Evolutionary conservation across 2,329 filamentous ascomycete species (phyloP), one percentile per base, ranked within the genome.

Genomic region (Colletotrichum musae): DNA sequence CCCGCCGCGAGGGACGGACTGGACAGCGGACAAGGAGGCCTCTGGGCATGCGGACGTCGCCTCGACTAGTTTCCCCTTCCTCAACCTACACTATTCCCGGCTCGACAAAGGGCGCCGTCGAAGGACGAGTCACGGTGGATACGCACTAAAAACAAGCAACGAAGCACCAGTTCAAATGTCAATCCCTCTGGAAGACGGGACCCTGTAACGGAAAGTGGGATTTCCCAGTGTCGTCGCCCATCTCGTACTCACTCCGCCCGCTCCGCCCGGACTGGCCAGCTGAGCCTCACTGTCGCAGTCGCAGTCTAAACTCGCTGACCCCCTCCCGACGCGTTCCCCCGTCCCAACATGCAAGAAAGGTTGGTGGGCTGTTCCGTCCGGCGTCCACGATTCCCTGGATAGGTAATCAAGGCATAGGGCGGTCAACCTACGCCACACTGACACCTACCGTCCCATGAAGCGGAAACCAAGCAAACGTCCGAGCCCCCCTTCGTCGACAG

Each of bases 401-500:
- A 50, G 18, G n/a, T 50, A 50, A 18, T 50, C 47, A 50, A 50
- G 47, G 47, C 57, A 32, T 54, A 54, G 10, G 7, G 47, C 18
- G 21, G n/a, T 51, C 32, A 66, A 66, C 61, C 52, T 56, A 70
- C 62, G 57, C 56, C 67, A 70, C 67, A 70, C 28, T 61, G 67
- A 67, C 57, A 50, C 62, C 56, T 45, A 66, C 51, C 67, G 43
- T 70, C 67, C 18, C 57, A 70, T 51, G 21, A 52, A 67, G 28
- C 21, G 45, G 57, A 66, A 70, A 70, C 67, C 45, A 32, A 48
- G 43, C 57, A 21, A 53, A 43, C 32, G 66, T 69, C 62, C 66
- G 66, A 69, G 61, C n/a, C 53, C 41, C 28, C 32, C 32, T 36
- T 32, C 7, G 28, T 32, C 28, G 28, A 32, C 28, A 32, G 32